phyloP scores from a whole-genome alignment of 2,329 filamentous ascomycete genomes.

The Colletotrichum brevisporum region DNA sequence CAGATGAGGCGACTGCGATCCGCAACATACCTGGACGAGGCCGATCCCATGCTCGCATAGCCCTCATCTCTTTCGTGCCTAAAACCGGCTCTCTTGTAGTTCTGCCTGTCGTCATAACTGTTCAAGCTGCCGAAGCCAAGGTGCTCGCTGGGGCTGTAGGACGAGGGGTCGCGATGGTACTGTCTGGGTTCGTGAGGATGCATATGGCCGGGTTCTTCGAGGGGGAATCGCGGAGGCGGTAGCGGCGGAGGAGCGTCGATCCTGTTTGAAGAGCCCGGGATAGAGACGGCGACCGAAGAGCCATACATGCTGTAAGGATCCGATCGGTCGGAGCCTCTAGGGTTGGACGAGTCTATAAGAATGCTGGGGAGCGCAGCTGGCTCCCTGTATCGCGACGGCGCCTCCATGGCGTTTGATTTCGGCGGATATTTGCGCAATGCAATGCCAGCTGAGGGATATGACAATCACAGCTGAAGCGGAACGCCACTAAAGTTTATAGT shows the following conservation, averaged over 20 bases:
- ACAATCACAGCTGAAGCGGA: slow-evolving; percentile 34
- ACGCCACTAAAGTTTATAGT: slow-evolving; percentile 37
- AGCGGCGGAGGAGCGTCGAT: slow-evolving; percentile 59
- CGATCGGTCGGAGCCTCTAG: slow-evolving; percentile 48
- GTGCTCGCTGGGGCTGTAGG: slow-evolving; percentile 40
- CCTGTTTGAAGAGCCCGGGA: slow-evolving; percentile 54
- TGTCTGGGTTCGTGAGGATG: slow-evolving; percentile 49
- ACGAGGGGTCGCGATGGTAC: slow-evolving; percentile 45
- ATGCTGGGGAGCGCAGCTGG: slow-evolving; percentile 49
- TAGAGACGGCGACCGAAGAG: slow-evolving; percentile 54
- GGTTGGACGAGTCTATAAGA: slow-evolving; percentile 51
- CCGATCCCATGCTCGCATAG: slow-evolving; percentile 59
- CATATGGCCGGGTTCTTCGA: slow-evolving; percentile 39
- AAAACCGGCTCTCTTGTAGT: slow-evolving; percentile 48
- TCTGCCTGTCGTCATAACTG: slow-evolving; percentile 53
- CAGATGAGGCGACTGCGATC: not conserved
- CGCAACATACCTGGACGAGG: slow-evolving; percentile 42
- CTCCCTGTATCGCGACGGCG: slow-evolving; percentile 54
- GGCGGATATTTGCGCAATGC: slow-evolving; percentile 22
- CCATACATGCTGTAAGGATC: slow-evolving; percentile 51
- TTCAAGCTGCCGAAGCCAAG: slow-evolving; percentile 56
- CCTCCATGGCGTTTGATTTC: slow-evolving; percentile 50
- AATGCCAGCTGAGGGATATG: slow-evolving; percentile 27
- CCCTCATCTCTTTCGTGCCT: slow-evolving; percentile 56
- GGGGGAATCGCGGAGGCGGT: slow-evolving; percentile 60